phyloP scores from a whole-genome alignment of 352 stramenopile species.

The Globisporangium echinulatum region DNA sequence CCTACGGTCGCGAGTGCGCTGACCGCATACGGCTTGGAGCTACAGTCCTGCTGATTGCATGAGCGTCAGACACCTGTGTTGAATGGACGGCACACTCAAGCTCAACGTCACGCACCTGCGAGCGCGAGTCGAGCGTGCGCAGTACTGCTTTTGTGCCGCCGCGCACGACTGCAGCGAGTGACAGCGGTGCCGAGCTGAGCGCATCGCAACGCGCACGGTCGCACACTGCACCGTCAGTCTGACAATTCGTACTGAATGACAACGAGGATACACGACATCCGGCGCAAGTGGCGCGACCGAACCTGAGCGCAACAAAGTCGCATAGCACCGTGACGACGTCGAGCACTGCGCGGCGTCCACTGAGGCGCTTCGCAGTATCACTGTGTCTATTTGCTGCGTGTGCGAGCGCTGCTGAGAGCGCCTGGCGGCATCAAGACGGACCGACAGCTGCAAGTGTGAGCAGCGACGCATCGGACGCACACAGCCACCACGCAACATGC shows the following conservation, averaged over 20 bases:
- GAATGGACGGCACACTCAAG: no score
- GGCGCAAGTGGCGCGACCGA: neutral
- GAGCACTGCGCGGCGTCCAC: neutral
- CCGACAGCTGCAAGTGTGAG: neutral
- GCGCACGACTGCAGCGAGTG: conserved; percentile 11
- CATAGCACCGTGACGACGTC: neutral
- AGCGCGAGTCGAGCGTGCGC: neutral
- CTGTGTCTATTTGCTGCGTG: neutral
- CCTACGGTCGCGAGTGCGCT: neutral
- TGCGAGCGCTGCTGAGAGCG: neutral
- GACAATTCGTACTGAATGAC: neutral
- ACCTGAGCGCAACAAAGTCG: conserved; percentile 19
- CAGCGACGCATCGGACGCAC: neutral
- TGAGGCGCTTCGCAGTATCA: neutral
- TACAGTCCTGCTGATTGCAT: conserved; percentile 1
- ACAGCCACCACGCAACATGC: neutral
- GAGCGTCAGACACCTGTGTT: neutral
- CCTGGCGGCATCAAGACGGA: neutral
- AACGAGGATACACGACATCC: no score
- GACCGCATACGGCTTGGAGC: neutral
- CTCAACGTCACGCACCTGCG: neutral
- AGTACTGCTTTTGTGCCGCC: conserved; percentile 8
- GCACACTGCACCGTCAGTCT: no score
- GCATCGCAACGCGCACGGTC: neutral
- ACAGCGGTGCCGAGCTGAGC: conserved; percentile 14